Percentiles rank a stretch among this genome's conserved stretches.
These are phyloP conservation scores for Myxozyma melibiosi DNA, from an alignment of 805 yeast species.

Conservation along the genomic window DNA sequence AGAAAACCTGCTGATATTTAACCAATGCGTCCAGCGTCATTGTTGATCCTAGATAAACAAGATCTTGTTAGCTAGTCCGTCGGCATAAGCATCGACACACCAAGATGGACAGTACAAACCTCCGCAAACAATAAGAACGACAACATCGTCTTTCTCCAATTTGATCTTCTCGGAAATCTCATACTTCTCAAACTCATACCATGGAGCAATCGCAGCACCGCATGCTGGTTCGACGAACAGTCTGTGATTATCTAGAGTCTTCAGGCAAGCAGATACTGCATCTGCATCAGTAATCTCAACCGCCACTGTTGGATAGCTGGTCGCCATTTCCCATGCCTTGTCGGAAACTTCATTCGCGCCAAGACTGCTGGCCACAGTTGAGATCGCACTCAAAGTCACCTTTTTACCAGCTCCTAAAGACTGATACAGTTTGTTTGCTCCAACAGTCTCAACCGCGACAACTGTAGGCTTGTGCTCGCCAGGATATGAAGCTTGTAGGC, in stretches of 20 bases:
- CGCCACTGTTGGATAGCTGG: constrained; percentile 47
- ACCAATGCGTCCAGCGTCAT: constrained; percentile 6
- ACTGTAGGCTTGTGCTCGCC: constrained; percentile 38
- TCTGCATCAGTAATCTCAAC: constrained; percentile 56
- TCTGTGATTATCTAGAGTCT: constrained; percentile 54
- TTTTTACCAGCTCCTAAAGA: constrained; percentile 52
- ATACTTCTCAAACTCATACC: constrained; percentile 22
- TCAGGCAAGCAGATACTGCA: constrained; percentile 56
- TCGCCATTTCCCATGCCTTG: constrained; percentile 52
- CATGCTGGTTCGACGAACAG: constrained; percentile 70
- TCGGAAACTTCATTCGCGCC: constrained; percentile 62
- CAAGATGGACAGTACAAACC: constrained; percentile 4
- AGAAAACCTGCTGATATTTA: not conserved
- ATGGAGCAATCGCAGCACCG: constrained; percentile 63
- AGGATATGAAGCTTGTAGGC: constrained; percentile 61
- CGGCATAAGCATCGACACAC: not conserved
- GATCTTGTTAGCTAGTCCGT: too few species aligned
- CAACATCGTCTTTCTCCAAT: constrained; percentile 3
- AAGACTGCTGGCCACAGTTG: constrained; percentile 63
- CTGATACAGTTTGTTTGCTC: constrained; percentile 59
- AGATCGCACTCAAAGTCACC: constrained; percentile 48
- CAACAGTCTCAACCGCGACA: constrained; percentile 61
- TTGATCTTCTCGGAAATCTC: not conserved
- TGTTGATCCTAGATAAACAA: constrained; percentile 3
- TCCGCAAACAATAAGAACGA: constrained; percentile 27